Evolutionary conservation across 495 filamentous ascomycete genomes (phyloP).

Genomic region (Usnea hakonensis): DNA sequence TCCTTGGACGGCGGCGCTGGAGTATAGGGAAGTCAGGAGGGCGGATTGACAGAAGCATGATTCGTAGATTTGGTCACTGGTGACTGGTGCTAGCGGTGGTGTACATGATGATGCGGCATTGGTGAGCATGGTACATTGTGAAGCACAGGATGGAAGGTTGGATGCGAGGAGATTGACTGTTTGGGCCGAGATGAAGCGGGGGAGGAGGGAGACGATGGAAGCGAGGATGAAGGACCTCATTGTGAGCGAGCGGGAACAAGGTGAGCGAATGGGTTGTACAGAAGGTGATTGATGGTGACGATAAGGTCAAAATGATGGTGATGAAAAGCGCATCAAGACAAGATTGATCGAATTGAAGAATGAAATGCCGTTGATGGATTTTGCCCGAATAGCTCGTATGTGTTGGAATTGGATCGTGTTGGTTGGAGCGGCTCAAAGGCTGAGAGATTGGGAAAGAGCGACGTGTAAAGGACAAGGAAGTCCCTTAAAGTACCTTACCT

Average conservation of each 20-base stretch:
- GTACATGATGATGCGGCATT: conserved; percentile 41
- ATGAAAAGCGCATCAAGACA: not conserved
- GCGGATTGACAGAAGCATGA: conserved; percentile 50
- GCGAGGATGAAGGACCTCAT: conserved; percentile 19
- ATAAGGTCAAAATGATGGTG: not conserved
- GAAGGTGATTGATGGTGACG: not conserved
- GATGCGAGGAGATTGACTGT: conserved; percentile 22
- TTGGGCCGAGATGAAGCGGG: conserved; percentile 38
- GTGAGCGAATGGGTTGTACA: not conserved
- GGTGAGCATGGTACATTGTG: conserved; percentile 38
- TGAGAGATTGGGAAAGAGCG: not conserved
- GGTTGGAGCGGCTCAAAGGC: not conserved
- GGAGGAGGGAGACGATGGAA: conserved; percentile 26
- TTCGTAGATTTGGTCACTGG: conserved; percentile 34
- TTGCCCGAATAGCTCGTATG: no score
- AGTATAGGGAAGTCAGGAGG: conserved; percentile 35
- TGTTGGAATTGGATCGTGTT: conserved; percentile 1
- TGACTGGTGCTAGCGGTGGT: conserved; percentile 19
- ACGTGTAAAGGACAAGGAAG: not conserved
- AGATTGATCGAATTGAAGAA: not conserved
- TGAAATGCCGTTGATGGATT: not conserved
- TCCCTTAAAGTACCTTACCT: no score
- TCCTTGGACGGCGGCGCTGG: conserved; percentile 24
- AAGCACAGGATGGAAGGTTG: conserved; percentile 45
- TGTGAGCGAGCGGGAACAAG: not conserved